Base-by-base conservation (phyloP, 306 rosid genomes). In the Casuarina glauca region DNA sequence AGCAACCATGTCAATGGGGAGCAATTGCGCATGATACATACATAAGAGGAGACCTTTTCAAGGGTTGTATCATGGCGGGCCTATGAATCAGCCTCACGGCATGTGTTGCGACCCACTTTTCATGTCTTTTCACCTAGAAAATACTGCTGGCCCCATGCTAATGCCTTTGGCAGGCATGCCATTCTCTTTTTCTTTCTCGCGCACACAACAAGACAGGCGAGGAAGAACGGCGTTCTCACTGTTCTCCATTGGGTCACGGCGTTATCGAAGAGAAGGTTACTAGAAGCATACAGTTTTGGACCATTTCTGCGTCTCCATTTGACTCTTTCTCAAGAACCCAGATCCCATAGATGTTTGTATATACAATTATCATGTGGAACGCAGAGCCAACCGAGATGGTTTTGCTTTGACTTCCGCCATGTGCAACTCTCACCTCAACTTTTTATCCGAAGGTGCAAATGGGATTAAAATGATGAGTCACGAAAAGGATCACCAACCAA, bases 161-260 rank as follows among this genome's bases (percentile, higher is more conserved):
- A 13, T 16, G 64, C 20, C 5, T 19, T 38, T 17, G 36, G 26
- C 15, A 9, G 32, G 10, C 42, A 43, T 11, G 5, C 39, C 6
- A 20, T 42, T 4, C 67, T 61, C n/a, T 9, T 3, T 32, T 17
- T 3, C 68, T 1, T 43, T 1, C 68, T 2, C 20, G 2, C 71
- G 0, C 50, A 0, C 48, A 1, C 50, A 55, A 78, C 57, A 77
- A 72, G 60, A 73, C 74, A 57, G 20, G 1, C 13, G 70, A 69
- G 35, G n/a, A 54, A 20, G 19, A 53, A 70, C 16, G 55, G 82
- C 78, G 81, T 79, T 68, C 42, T 69, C 72, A 49, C 78, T 69
- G 81, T 79, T 68, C 42, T 69, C 72, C 54, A 80, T 73, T 72
- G 82, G 75, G 79, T 81, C 77, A 78, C 55, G 82, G 45, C 39